phyloP scores from a whole-genome alignment of 2,329 filamentous ascomycete species.

The Hyphodiscus sp. region DNA sequence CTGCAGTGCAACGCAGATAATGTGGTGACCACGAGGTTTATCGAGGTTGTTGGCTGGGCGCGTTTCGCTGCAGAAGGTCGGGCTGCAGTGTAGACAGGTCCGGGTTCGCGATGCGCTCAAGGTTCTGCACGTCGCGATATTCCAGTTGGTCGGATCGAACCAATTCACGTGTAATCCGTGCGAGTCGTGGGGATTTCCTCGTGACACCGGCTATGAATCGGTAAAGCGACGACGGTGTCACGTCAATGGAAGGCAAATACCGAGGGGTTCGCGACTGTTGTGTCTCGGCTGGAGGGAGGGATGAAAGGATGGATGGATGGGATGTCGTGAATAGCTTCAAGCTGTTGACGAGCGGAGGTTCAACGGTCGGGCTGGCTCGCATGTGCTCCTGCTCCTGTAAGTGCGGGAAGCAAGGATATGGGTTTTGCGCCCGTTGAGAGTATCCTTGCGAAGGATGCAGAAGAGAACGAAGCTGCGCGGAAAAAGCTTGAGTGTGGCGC shows the following conservation, averaged over 20 bases:
- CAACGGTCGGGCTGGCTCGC: slow-evolving; percentile 18
- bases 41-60: slow-evolving; percentile 2
- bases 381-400: slow-evolving; percentile 7
- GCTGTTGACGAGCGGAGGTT: slow-evolving; percentile 11
- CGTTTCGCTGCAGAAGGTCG: slow-evolving; percentile 6
- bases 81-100: background rate
- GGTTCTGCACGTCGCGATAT: slow-evolving; percentile 8
- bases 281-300: too few species aligned
- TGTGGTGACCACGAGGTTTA: slow-evolving; percentile 5
- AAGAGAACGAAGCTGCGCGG: slow-evolving; percentile 5
- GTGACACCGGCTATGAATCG: slow-evolving; percentile 1
- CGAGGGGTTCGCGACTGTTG: background rate
- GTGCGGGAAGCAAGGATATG: slow-evolving; percentile 23
- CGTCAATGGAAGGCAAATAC: slow-evolving; percentile 7
- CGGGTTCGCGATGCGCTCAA: slow-evolving; percentile 11
- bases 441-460: slow-evolving; percentile 18
- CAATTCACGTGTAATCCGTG: slow-evolving; percentile 19
- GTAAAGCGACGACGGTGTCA: slow-evolving; percentile 10
- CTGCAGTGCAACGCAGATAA: background rate
- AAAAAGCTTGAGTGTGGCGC: slow-evolving; percentile 15
- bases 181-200: slow-evolving; percentile 3
- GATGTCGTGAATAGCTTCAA: background rate
- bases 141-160: slow-evolving; percentile 3
- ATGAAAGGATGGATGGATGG: too few species aligned
- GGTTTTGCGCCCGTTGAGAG: slow-evolving; percentile 10